Evolutionary conservation across 2,329 filamentous ascomycete genomes (phyloP).

Genomic region (Aspergillus fructus): DNA sequence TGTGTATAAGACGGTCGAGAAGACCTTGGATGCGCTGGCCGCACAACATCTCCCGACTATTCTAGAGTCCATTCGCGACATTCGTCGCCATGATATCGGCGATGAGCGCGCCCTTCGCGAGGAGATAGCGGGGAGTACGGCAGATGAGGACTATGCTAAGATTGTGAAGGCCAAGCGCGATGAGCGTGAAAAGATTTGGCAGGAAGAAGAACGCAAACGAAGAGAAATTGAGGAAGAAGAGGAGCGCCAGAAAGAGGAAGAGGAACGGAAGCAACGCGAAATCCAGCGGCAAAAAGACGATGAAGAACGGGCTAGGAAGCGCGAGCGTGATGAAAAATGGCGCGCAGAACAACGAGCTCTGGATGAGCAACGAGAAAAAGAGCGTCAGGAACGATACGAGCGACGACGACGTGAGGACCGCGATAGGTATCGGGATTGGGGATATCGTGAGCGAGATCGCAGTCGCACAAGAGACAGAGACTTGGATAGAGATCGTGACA

Average conservation of each 20-base stretch:
- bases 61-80: slow-evolving; percentile 55
- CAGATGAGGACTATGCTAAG: slow-evolving; percentile 59
- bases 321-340: slow-evolving; percentile 50
- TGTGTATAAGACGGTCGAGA: slow-evolving; percentile 59
- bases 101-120: slow-evolving; percentile 56
- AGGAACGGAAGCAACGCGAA: slow-evolving; percentile 44
- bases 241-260: slow-evolving; percentile 42
- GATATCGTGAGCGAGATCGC: slow-evolving; percentile 34
- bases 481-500: slow-evolving; percentile 24
- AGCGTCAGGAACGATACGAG: slow-evolving; percentile 49
- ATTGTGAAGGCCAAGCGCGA: slow-evolving; percentile 54
- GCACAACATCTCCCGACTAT: slow-evolving; percentile 55
- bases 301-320: slow-evolving; percentile 50
- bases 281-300: slow-evolving; percentile 45
- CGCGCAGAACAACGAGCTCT: slow-evolving; percentile 52
- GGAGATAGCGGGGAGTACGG: slow-evolving; percentile 55
- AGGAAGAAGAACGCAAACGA: slow-evolving; percentile 52
- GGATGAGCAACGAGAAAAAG: slow-evolving; percentile 53
- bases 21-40: slow-evolving; percentile 55
- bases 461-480: slow-evolving; percentile 36
- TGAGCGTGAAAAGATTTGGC: slow-evolving; percentile 51
- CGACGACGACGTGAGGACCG: slow-evolving; percentile 46
- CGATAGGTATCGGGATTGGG: slow-evolving; percentile 44
- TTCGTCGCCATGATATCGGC: slow-evolving; percentile 59
- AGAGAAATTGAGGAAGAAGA: slow-evolving; percentile 50